phyloP scores from a whole-genome alignment of 2,329 filamentous ascomycete genomes.

The Claviceps spartinae region DNA sequence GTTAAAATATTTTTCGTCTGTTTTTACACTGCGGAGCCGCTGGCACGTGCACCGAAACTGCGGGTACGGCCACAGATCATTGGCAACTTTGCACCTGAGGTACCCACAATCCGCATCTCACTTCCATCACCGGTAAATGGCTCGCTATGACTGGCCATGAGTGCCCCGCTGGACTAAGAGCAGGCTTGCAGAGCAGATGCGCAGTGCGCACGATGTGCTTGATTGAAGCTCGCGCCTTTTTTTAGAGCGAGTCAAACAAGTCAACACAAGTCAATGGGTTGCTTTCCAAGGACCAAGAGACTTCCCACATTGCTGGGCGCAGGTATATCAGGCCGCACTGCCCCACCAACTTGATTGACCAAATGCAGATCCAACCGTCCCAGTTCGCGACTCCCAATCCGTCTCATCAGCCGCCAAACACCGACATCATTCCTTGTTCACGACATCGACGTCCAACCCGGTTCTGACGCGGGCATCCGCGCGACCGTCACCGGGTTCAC shows the following conservation, averaged over 20 bases:
- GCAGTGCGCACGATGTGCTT: too few species aligned
- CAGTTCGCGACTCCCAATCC: neutral
- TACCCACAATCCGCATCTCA: too few species aligned
- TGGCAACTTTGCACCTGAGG: neutral
- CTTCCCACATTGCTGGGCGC: too few species aligned
- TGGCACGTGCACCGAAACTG: conserved; percentile 1
- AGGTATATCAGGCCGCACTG: neutral
- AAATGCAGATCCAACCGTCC: neutral
- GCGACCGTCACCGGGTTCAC: neutral
- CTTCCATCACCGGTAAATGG: too few species aligned
- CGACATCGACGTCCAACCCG: neutral
- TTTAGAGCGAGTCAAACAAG: too few species aligned
- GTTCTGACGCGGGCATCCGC: neutral
- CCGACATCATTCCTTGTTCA: neutral
- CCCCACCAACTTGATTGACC: conserved; percentile 1
- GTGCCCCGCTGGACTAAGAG: too few species aligned
- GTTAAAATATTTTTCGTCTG: neutral
- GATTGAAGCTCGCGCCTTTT: too few species aligned
- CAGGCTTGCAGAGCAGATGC: too few species aligned
- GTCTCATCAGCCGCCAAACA: neutral
- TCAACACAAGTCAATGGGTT: too few species aligned
- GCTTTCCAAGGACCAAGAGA: neutral
- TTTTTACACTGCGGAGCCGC: neutral
- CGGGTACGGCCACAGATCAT: neutral
- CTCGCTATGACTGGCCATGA: too few species aligned